phyloP scores from a whole-genome alignment of 768 basidiomycete genomes.

The Lentinus tigrinus region DNA sequence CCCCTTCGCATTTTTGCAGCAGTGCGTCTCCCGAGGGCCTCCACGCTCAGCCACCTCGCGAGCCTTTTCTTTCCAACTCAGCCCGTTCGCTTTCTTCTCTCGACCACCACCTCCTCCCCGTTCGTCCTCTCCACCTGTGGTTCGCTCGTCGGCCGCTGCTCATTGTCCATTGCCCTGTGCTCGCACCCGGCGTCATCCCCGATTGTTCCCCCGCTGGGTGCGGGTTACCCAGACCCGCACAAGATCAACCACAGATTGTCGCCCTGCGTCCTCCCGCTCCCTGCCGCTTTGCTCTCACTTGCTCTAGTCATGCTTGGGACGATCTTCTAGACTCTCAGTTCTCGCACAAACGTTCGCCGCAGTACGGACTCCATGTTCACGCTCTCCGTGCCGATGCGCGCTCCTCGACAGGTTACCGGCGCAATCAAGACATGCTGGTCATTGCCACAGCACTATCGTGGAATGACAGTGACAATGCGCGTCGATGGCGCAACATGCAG shows the following conservation, averaged over 20 bases:
- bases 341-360: too few relatives aligned
- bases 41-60: conserved; percentile 24
- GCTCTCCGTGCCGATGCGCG: background rate
- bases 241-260: conserved; percentile 15
- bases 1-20: conserved; percentile 30
- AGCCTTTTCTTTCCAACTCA: conserved; percentile 19
- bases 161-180: background rate
- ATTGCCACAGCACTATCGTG: too few relatives aligned
- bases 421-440: too few relatives aligned
- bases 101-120: conserved; percentile 7
- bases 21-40: conserved; percentile 26
- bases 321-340: background rate
- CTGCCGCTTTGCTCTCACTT: conserved; percentile 1
- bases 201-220: conserved; percentile 8
- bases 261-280: too few relatives aligned
- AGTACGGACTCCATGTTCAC: too few relatives aligned
- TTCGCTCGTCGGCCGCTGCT: background rate
- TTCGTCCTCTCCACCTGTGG: background rate
- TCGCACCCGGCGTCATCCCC: conserved; percentile 7
- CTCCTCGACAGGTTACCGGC: too few relatives aligned
- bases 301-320: background rate
- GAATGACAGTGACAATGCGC: too few relatives aligned
- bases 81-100: conserved; percentile 4
- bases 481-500: too few relatives aligned
- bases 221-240: conserved; percentile 8